Evolutionary conservation across 257 asterid species (phyloP).

Genomic region (Agastache rugosa): DNA sequence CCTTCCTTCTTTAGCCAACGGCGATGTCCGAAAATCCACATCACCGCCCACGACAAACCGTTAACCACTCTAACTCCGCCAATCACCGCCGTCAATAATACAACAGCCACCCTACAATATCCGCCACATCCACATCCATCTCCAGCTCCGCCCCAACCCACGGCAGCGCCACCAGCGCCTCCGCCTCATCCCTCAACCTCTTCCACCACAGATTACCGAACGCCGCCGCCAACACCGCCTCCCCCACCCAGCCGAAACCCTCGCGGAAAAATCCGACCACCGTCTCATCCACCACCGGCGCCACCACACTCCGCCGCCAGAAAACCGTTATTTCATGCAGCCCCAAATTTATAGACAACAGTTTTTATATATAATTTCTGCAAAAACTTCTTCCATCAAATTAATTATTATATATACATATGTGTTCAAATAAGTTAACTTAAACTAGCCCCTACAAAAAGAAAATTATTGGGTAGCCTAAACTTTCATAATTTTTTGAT

Average conservation of each 20-base stretch:
- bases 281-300: constrained; percentile 69
- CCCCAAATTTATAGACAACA: too few species aligned
- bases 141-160: constrained; percentile 55
- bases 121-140: constrained; percentile 36
- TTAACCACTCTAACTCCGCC: constrained; percentile 51
- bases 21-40: neutral
- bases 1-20: neutral
- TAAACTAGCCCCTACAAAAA: too few species aligned
- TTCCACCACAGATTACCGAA: constrained; percentile 80
- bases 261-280: constrained; percentile 44
- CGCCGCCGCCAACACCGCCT: constrained; percentile 52
- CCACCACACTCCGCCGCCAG: constrained; percentile 59
- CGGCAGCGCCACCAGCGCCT: constrained; percentile 61
- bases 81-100: constrained; percentile 61
- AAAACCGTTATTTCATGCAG: constrained; percentile 63
- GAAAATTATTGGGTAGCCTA: too few species aligned
- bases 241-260: constrained; percentile 52
- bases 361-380: too few species aligned
- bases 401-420: too few species aligned
- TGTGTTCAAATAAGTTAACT: too few species aligned
- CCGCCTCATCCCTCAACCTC: constrained; percentile 69
- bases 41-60: constrained; percentile 21
- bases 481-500: too few species aligned
- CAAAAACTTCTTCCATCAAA: too few species aligned
- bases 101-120: constrained; percentile 66